Evolutionary conservation across 495 filamentous ascomycete genomes (phyloP).

Genomic region (Haplographium delicatum): DNA sequence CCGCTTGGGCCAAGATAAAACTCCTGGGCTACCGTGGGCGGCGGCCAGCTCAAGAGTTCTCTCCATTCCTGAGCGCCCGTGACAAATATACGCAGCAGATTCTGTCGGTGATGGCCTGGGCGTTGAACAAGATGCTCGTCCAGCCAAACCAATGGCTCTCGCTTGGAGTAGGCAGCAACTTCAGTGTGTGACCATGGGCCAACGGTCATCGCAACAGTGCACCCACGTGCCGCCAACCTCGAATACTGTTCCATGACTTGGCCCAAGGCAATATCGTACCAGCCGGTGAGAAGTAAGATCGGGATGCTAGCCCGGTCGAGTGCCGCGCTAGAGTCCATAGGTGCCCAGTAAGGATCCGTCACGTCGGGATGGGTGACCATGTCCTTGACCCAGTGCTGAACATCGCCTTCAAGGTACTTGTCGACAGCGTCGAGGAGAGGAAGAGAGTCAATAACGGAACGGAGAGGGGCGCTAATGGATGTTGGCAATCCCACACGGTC

Average conservation of each 20-base stretch:
- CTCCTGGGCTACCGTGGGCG: conserved; percentile 2
- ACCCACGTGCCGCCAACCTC: conserved; percentile 9
- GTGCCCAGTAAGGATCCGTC: conserved; percentile 22
- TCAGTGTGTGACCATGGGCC: conserved; percentile 18
- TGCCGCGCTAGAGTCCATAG: conserved; percentile 12
- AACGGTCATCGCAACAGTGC: conserved; percentile 15
- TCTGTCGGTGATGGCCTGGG: neutral
- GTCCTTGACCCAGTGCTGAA: neutral
- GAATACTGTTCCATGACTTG: conserved; percentile 27
- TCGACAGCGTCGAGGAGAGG: neutral
- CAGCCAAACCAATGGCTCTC: conserved; percentile 8
- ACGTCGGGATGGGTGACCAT: neutral
- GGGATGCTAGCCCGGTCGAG: conserved; percentile 28
- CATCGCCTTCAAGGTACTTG: neutral
- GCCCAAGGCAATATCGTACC: conserved; percentile 27
- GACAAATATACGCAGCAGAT: conserved; percentile 9
- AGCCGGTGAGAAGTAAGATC: conserved; percentile 29
- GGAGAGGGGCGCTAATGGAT: neutral
- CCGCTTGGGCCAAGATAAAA: conserved; percentile 24
- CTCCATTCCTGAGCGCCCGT: conserved; percentile 17
- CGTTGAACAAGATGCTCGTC: conserved; percentile 16
- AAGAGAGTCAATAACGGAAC: neutral
- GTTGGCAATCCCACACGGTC: neutral
- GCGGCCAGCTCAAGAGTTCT: conserved; percentile 15
- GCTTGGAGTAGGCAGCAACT: neutral